A percentile compares a stretch with the other conserved stretches of the same genome.
Conservation (phyloP, 2,329 filamentous ascomycete genomes). For the Madurella fahalii region DNA sequence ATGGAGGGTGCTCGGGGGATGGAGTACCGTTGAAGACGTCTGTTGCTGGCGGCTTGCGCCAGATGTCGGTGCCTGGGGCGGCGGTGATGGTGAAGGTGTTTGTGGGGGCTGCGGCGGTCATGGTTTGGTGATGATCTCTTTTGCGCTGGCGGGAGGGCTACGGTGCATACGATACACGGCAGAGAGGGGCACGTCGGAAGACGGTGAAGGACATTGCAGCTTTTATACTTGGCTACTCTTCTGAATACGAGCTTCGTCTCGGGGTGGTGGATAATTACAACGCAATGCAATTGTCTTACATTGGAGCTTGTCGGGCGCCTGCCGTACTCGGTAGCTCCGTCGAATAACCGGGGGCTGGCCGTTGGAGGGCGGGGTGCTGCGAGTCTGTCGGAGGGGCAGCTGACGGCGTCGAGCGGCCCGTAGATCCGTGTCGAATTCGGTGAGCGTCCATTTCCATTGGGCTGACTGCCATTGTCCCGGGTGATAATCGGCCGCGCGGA, state of each 20-base stretch:
- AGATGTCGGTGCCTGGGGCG: constrained; percentile 64
- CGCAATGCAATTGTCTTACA: neutral
- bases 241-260: neutral
- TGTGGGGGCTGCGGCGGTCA: neutral
- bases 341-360: neutral
- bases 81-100: constrained; percentile 51
- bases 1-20: neutral
- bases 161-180: neutral
- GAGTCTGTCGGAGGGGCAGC: neutral
- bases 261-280: neutral
- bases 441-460: neutral
- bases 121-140: neutral
- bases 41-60: constrained; percentile 68
- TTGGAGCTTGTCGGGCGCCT: neutral
- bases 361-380: neutral
- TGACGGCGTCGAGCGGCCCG: neutral
- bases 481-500: neutral
- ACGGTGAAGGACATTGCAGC: too few species aligned
- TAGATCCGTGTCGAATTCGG: neutral
- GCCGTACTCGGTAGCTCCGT: constrained; percentile 7
- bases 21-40: constrained; percentile 58
- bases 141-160: neutral
- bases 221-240: neutral
- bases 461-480: neutral
- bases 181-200: too few species aligned